A percentile compares a stretch with the other conserved stretches of the same genome.
phyloP scores from a whole-genome alignment of 2,329 filamentous ascomycete species.

The Fusarium sp. region DNA sequence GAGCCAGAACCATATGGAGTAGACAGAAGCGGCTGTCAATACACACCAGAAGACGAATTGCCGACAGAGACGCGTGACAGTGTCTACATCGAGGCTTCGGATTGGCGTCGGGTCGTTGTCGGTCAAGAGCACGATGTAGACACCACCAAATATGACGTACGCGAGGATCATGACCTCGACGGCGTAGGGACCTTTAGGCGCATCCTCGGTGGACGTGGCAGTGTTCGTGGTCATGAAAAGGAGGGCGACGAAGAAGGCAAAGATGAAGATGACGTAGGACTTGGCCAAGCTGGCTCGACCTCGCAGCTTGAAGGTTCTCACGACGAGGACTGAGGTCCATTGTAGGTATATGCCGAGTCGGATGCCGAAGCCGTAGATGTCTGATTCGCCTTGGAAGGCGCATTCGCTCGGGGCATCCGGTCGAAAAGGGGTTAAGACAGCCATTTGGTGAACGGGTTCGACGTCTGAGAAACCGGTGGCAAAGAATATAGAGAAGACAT shows the following conservation, averaged over 20 bases:
- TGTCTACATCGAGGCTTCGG: background rate
- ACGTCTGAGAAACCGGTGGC: background rate
- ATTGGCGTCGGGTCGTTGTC: background rate
- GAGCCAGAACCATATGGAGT: background rate
- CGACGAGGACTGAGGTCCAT: background rate
- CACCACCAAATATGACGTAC: background rate
- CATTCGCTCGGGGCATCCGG: background rate
- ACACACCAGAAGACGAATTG: background rate
- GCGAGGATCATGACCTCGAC: background rate
- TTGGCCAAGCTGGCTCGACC: background rate
- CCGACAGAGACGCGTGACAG: background rate
- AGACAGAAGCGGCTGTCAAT: background rate
- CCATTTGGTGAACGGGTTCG: background rate
- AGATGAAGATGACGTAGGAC: background rate
- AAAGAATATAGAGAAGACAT: background rate
- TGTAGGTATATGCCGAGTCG: conserved; percentile 1
- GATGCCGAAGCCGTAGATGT: background rate
- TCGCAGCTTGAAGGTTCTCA: background rate
- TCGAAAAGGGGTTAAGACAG: too few species aligned
- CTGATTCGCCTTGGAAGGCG: background rate
- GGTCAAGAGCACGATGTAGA: background rate
- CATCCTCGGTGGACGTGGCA: background rate
- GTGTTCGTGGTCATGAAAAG: background rate
- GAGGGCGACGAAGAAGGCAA: background rate
- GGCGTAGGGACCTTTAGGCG: background rate